Percentiles rank a stretch among this genome's conserved stretches.
Evolutionary conservation across 2,329 filamentous ascomycete genomes (phyloP).

Genomic region (Penicillium sp.): DNA sequence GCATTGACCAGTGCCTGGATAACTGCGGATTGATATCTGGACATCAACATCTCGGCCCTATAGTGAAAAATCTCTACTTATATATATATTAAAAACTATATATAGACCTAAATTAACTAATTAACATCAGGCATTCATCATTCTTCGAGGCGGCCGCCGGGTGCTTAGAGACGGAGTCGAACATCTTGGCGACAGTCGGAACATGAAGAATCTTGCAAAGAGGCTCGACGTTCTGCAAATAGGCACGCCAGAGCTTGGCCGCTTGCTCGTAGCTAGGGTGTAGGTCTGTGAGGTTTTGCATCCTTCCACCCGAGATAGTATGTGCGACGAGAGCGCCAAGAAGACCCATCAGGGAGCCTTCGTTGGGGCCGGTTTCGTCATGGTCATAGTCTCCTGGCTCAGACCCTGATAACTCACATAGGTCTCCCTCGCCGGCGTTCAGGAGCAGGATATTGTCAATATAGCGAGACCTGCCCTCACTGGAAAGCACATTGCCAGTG

Average conservation of each 20-base stretch:
- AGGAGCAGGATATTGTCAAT: slow-evolving; percentile 37
- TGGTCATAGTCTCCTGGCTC: slow-evolving; percentile 2
- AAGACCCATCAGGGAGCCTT: not conserved
- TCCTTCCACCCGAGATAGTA: not conserved
- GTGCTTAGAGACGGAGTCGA: too few species aligned
- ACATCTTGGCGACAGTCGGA: too few species aligned
- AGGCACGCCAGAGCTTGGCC: too few species aligned
- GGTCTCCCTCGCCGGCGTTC: slow-evolving; percentile 25
- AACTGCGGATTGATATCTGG: slow-evolving; percentile 7
- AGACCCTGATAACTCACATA: slow-evolving; percentile 24
- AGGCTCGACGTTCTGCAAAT: too few species aligned
- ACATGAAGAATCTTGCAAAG: too few species aligned
- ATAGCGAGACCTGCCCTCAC: slow-evolving; percentile 42
- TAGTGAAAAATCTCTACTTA: too few species aligned
- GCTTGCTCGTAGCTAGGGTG: slow-evolving; percentile 19
- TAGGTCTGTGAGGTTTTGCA: slow-evolving; percentile 23
- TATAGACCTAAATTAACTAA: too few species aligned
- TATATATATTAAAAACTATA: too few species aligned
- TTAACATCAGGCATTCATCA: slow-evolving; percentile 39
- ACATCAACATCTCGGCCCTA: too few species aligned
- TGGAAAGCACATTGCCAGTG: slow-evolving; percentile 6
- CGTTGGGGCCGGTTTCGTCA: not conserved
- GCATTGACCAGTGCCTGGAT: slow-evolving; percentile 17
- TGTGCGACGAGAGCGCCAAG: not conserved
- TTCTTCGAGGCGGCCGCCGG: slow-evolving; percentile 17